Conservation (phyloP, 176 grass and related monocot species). For the Tuctoria greenei region DNA sequence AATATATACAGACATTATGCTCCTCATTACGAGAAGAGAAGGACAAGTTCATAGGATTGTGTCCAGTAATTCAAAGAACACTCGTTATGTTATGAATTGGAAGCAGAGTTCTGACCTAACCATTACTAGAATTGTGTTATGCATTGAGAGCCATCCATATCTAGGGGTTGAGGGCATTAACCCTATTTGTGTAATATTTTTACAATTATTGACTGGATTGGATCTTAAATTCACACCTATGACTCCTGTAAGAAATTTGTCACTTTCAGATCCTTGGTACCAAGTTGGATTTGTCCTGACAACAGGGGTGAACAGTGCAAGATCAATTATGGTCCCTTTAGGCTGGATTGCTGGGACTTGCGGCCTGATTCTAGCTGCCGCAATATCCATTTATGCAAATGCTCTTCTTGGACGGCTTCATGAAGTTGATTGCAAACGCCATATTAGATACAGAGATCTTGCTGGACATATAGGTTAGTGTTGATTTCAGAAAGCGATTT, state of each 20-base stretch:
- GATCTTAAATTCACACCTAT: background rate
- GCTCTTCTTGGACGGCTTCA: conserved; percentile 73
- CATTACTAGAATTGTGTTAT: background rate
- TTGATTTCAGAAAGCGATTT: background rate
- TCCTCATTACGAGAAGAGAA: background rate
- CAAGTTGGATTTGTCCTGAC: conserved; percentile 89
- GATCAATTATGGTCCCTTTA: conserved; percentile 78
- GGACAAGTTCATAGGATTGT: background rate
- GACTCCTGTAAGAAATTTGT: background rate
- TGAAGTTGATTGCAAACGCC: conserved; percentile 81
- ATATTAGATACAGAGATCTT: conserved; percentile 99
- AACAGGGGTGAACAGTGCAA: conserved; percentile 87
- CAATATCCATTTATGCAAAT: conserved; percentile 93
- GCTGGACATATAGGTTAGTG: conserved; percentile 81
- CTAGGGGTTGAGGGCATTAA: background rate
- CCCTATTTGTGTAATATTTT: background rate
- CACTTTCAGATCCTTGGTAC: conserved; percentile 94
- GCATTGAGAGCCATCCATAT: background rate
- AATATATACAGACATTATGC: background rate
- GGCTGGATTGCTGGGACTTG: conserved; percentile 73
- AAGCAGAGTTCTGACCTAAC: background rate
- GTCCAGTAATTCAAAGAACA: background rate
- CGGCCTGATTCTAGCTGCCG: conserved; percentile 78
- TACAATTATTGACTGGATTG: background rate
- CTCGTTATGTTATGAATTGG: background rate